These are phyloP conservation scores for Cytospora chrysosperma DNA, from an alignment of 2,329 filamentous ascomycete genomes.

Conservation along the genomic window DNA sequence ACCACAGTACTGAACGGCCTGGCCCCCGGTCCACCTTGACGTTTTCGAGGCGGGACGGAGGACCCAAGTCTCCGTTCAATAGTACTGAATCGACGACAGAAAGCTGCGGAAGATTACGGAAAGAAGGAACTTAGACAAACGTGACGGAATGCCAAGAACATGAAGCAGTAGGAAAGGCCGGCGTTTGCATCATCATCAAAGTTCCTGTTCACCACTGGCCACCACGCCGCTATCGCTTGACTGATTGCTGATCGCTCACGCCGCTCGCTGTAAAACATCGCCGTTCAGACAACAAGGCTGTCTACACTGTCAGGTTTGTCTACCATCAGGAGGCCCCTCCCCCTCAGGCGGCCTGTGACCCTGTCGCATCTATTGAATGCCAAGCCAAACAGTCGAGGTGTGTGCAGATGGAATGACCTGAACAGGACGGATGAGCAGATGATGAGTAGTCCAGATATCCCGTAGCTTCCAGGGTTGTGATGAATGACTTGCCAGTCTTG, in stretches of 20 bases:
- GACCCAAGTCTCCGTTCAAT: too few relatives aligned
- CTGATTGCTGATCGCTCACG: neutral
- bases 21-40: neutral
- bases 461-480: too few relatives aligned
- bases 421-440: neutral
- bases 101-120: neutral
- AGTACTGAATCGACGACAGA: too few relatives aligned
- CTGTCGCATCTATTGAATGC: neutral
- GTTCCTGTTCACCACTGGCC: too few relatives aligned
- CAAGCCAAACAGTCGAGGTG: neutral
- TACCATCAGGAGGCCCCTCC: too few relatives aligned
- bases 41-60: neutral
- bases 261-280: neutral
- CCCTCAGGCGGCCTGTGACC: neutral
- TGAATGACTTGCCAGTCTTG: too few relatives aligned
- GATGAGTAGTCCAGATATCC: neutral
- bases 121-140: neutral
- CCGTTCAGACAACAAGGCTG: neutral
- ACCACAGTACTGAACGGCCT: too few relatives aligned
- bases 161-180: too few relatives aligned
- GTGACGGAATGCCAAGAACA: neutral
- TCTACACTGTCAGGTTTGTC: too few relatives aligned
- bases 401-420: neutral
- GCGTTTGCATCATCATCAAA: neutral
- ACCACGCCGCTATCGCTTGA: neutral